Conservation (phyloP, 2,329 filamentous ascomycete species). For the Trichoderma endophyticum region DNA sequence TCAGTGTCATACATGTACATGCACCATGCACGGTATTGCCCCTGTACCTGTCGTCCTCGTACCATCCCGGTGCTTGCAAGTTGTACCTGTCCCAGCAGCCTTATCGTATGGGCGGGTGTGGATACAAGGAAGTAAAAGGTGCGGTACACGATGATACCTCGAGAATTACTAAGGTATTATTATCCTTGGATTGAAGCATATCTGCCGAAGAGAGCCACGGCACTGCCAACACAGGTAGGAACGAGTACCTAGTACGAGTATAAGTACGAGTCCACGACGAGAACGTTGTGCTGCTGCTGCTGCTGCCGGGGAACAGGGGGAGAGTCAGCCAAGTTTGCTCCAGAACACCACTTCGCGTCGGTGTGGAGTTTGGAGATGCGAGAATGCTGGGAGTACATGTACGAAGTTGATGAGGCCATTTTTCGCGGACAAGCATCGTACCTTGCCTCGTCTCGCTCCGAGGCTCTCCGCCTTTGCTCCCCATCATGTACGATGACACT, state of each 20-base stretch:
- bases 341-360: background rate
- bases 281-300: background rate
- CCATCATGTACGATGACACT: background rate
- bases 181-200: background rate
- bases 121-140: background rate
- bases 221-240: background rate
- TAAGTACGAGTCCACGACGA: background rate
- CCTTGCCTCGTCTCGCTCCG: background rate
- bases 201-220: background rate
- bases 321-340: background rate
- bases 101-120: background rate
- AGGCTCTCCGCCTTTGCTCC: background rate
- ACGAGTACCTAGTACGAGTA: background rate
- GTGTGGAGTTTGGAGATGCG: constrained; percentile 8
- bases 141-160: background rate
- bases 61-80: constrained; percentile 3
- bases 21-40: background rate
- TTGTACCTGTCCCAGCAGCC: background rate
- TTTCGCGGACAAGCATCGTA: background rate
- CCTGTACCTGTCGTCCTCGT: background rate
- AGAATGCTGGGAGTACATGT: background rate
- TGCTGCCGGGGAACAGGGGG: background rate
- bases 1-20: constrained; percentile 7
- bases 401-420: constrained; percentile 5
- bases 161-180: background rate